Conservation (phyloP, 148 eudicot species). For the Arbutus unedo region DNA sequence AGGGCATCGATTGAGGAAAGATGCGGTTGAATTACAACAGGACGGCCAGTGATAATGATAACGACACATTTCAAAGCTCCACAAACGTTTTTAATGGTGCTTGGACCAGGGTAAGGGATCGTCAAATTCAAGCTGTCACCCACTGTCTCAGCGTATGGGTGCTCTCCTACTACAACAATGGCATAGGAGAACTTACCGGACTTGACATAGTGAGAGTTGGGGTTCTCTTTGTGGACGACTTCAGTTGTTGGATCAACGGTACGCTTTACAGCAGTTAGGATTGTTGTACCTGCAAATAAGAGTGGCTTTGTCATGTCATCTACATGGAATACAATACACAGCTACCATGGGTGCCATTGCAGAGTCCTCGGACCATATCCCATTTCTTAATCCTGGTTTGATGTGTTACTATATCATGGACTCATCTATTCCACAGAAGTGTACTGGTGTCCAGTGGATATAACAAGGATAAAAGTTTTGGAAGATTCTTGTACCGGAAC, state of each 20-base stretch:
- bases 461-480: not conserved
- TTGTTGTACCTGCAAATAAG: conserved; percentile 50
- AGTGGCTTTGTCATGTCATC: not conserved
- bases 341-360: not conserved
- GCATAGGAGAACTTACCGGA: conserved; percentile 45
- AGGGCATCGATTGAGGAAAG: conserved; percentile 37
- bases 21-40: conserved; percentile 47
- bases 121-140: conserved; percentile 52
- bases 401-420: not conserved
- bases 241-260: conserved; percentile 41
- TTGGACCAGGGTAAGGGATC: conserved; percentile 45
- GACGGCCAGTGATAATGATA: conserved; percentile 45
- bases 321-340: not conserved
- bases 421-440: not conserved
- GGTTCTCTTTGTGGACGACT: conserved; percentile 45
- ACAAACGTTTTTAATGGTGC: conserved; percentile 42
- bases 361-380: not conserved
- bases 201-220: conserved; percentile 28
- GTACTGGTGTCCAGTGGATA: not conserved
- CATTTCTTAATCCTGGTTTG: not conserved
- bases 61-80: conserved; percentile 43
- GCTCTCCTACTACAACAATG: conserved; percentile 55
- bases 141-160: conserved; percentile 43
- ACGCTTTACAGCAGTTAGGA: conserved; percentile 40
- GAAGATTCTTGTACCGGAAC: not conserved